Evolutionary conservation across 1,284 basidiomycete genomes (phyloP).

Genomic region (Ustilago cynodontis): DNA sequence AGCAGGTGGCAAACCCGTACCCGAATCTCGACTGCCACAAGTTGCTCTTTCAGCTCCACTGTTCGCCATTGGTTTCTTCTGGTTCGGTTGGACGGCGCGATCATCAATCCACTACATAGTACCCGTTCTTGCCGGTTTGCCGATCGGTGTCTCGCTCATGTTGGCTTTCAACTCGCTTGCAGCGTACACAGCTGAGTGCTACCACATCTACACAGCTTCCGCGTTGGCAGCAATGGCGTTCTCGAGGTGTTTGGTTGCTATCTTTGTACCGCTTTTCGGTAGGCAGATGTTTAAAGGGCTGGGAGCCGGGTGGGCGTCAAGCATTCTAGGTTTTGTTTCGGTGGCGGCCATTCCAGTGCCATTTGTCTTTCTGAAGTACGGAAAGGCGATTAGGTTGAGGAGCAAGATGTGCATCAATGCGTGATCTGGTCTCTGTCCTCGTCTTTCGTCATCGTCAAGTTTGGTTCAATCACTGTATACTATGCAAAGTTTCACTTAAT

Average conservation of each 20-base stretch:
- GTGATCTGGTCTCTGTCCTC: background rate
- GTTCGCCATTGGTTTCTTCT: slow-evolving; percentile 44
- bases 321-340: slow-evolving; percentile 34
- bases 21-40: slow-evolving; percentile 40
- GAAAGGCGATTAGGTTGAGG: slow-evolving; percentile 38
- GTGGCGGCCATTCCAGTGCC: slow-evolving; percentile 37
- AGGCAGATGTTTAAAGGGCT: slow-evolving; percentile 38
- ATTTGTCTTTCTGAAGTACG: slow-evolving; percentile 46
- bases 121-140: slow-evolving; percentile 40
- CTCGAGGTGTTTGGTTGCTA: slow-evolving; percentile 47
- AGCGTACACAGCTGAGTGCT: slow-evolving; percentile 49
- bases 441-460: background rate
- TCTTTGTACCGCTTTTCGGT: slow-evolving; percentile 48
- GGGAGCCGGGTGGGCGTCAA: slow-evolving; percentile 36
- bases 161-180: slow-evolving; percentile 47
- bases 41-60: slow-evolving; percentile 36
- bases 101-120: slow-evolving; percentile 49
- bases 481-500: slow-evolving; percentile 2
- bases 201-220: slow-evolving; percentile 50
- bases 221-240: slow-evolving; percentile 50
- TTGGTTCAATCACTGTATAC: slow-evolving; percentile 4
- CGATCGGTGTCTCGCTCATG: slow-evolving; percentile 40
- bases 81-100: slow-evolving; percentile 53
- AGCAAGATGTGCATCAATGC: slow-evolving; percentile 46
- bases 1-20: slow-evolving; percentile 37